phyloP scores from a whole-genome alignment of 768 basidiomycete species.

The Suillus luteus region DNA sequence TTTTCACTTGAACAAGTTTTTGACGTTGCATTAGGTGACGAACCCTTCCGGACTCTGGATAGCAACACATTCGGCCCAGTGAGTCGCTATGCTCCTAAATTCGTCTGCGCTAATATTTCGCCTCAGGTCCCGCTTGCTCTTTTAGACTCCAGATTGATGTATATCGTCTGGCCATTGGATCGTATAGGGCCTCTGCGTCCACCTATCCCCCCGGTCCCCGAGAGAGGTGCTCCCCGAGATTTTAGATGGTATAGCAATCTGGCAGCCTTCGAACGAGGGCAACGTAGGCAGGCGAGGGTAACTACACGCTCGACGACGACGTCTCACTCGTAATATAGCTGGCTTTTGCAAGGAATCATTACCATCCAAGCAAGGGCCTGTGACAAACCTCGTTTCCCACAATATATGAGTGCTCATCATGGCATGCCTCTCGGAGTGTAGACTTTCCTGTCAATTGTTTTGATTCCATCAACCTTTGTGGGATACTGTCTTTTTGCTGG shows the following conservation, averaged over 20 bases:
- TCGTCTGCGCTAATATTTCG: not conserved
- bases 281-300: slow-evolving; percentile 28
- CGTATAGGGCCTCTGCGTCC: slow-evolving; percentile 43
- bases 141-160: slow-evolving; percentile 51
- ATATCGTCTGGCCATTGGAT: slow-evolving; percentile 53
- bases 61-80: slow-evolving; percentile 77
- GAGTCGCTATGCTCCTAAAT: slow-evolving; percentile 23
- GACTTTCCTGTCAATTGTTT: not conserved
- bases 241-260: slow-evolving; percentile 29
- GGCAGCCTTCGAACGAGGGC: slow-evolving; percentile 35
- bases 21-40: slow-evolving; percentile 51
- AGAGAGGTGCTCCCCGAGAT: slow-evolving; percentile 24
- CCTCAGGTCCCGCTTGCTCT: slow-evolving; percentile 45
- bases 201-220: slow-evolving; percentile 23
- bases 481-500: slow-evolving; percentile 44
- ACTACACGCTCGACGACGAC: not conserved
- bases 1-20: slow-evolving; percentile 2
- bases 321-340: slow-evolving; percentile 2
- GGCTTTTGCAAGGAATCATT: not conserved
- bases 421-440: too few relatives aligned
- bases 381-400: not conserved
- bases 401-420: not conserved
- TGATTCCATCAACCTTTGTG: slow-evolving; percentile 42
- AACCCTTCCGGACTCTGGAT: slow-evolving; percentile 66
- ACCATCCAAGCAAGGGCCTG: not conserved